A percentile compares a stretch with the other conserved stretches of the same genome.
phyloP scores from a whole-genome alignment of 768 basidiomycete genomes.

The Suillus discolor region DNA sequence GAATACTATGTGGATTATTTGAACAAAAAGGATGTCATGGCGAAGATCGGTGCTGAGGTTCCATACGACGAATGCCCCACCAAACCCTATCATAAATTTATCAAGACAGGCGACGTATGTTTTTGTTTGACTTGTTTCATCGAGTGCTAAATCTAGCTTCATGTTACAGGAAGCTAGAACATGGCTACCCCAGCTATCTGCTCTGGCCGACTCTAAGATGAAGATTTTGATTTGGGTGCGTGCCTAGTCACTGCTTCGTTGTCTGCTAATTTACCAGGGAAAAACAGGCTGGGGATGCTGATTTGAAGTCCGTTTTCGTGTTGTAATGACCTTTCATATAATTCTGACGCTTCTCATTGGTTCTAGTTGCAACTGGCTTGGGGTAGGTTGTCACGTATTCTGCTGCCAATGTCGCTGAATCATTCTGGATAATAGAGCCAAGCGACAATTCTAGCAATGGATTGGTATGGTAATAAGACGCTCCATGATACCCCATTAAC shows the following conservation, averaged over 20 bases:
- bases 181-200: slow-evolving; percentile 38
- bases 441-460: slow-evolving; percentile 44
- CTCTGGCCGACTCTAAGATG: slow-evolving; percentile 37
- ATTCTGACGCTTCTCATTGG: slow-evolving; percentile 9
- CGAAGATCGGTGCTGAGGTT: slow-evolving; percentile 54
- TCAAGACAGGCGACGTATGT: slow-evolving; percentile 58
- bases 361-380: slow-evolving; percentile 25
- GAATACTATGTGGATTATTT: slow-evolving; percentile 57
- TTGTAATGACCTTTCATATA: background rate
- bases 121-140: slow-evolving; percentile 9
- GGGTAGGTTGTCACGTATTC: slow-evolving; percentile 33
- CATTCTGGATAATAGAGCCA: slow-evolving; percentile 25
- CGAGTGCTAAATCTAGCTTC: slow-evolving; percentile 7
- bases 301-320: slow-evolving; percentile 26
- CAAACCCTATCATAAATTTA: slow-evolving; percentile 44
- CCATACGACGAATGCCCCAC: slow-evolving; percentile 52
- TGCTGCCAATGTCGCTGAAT: background rate
- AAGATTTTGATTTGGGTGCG: slow-evolving; percentile 45
- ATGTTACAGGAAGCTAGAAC: slow-evolving; percentile 36
- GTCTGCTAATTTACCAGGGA: background rate
- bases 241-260: background rate
- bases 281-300: slow-evolving; percentile 30
- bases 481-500: slow-evolving; percentile 42
- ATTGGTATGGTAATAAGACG: slow-evolving; percentile 46
- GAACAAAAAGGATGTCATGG: slow-evolving; percentile 33